A percentile compares a stretch with the other conserved stretches of the same genome.
Evolutionary conservation across 768 basidiomycete genomes (phyloP).

Genomic region (Lactifluus rugatus): DNA sequence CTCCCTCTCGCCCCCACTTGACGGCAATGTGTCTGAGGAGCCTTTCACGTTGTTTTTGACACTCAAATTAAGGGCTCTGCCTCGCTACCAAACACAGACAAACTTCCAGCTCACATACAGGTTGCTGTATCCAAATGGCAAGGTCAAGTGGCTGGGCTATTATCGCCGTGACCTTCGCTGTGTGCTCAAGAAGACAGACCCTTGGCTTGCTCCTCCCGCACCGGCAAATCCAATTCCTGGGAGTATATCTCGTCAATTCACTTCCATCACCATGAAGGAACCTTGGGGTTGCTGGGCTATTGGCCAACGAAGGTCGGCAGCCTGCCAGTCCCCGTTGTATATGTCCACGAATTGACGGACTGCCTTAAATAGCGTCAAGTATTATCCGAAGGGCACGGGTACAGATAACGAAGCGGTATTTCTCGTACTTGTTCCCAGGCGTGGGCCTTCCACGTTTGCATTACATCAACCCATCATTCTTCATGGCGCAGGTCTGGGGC

Average conservation of each 20-base stretch:
- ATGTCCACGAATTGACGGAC: background rate
- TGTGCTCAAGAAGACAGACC: constrained; percentile 26
- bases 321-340: background rate
- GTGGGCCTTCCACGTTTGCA: constrained; percentile 11
- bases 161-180: constrained; percentile 36
- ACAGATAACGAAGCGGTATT: constrained; percentile 13
- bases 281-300: constrained; percentile 29
- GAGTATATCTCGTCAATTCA: constrained; percentile 21
- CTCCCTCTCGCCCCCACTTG: constrained; percentile 8
- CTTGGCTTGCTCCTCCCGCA: constrained; percentile 22
- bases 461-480: constrained; percentile 19
- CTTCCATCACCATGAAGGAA: constrained; percentile 18
- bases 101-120: constrained; percentile 35
- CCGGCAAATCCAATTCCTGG: constrained; percentile 21
- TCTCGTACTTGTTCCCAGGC: constrained; percentile 16
- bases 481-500: constrained; percentile 14
- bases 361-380: constrained; percentile 7
- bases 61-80: constrained; percentile 12
- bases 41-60: constrained; percentile 14
- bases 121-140: constrained; percentile 34
- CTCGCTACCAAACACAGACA: constrained; percentile 6
- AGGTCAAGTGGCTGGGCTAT: constrained; percentile 38
- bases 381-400: constrained; percentile 7
- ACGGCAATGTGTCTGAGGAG: constrained; percentile 8
- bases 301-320: constrained; percentile 17